Evolutionary conservation across 345 rosid genomes (phyloP), one percentile per base, ranked within the genome.

Genomic region (Gynandropsis gynandra): DNA sequence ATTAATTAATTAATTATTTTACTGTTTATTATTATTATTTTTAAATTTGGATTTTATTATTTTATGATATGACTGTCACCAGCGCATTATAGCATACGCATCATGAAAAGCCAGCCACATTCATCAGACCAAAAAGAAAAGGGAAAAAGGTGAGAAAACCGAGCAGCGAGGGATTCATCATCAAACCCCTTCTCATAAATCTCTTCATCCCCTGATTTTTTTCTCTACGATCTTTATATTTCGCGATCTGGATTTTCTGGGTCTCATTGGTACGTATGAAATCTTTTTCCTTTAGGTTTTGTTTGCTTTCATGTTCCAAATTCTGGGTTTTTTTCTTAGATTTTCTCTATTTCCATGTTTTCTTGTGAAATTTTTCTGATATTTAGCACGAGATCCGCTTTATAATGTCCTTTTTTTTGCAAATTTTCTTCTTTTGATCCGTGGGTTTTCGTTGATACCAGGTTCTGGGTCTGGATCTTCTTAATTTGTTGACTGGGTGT

Each of bases 351-450:
- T 33, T 33, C 10, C 9, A 33, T 33, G 1, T 33, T 1, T 9
- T 40, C 17, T 21, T n/a, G 21, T 10, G 14, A 2, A 36, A 47
- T 1, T 47, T 9, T 20, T 18, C 6, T 35, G 48, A 20, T 36
- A 37, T 35, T 50, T 18, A 58, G 54, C 69, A 57, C 33, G 54
- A 65, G 69, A 65, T 65, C 69, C 58, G 43, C 59, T 58, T 57
- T 33, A 11, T 33, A 33, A 11, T 11, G 7, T 33, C 10, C 27
- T 32, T 1, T 8, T 19, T 27, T 48, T 0, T 8, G 14, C 4
- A 1, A 7, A 16, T 11, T 2, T 13, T 9, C 9, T 4, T 11
- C 6, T 35, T 35, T 58, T 58, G 6, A 8, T 47, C 5, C 1
- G 36, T 4, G 0, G 21, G 21, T 45, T 57, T 42, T 34, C 43